Percentiles rank a stretch among this genome's conserved stretches.
Conservation (phyloP, 2,329 filamentous ascomycete species). For the Alternaria sp. region DNA sequence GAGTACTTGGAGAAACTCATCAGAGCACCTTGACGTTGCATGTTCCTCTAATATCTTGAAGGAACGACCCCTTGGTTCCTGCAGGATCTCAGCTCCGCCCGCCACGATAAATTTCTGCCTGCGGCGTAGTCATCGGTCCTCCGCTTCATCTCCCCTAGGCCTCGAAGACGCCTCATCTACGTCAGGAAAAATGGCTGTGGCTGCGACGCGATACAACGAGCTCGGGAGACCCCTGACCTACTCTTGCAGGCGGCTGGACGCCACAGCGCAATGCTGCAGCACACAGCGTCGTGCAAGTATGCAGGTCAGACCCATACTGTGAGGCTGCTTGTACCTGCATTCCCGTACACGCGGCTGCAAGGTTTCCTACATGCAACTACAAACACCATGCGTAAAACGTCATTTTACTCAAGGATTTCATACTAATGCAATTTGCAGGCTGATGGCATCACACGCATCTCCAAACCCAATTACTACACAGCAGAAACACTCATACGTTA, state of each 20-base stretch:
- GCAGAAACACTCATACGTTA: neutral
- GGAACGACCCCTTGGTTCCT: neutral
- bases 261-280: neutral
- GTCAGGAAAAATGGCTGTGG: neutral
- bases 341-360: conserved; percentile 2
- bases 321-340: conserved; percentile 2
- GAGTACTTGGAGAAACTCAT: neutral
- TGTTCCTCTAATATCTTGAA: neutral
- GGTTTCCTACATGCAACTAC: neutral
- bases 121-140: neutral
- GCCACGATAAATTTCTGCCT: neutral
- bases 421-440: neutral
- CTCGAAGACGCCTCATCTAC: neutral
- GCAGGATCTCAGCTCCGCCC: neutral
- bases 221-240: neutral
- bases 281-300: neutral
- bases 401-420: neutral
- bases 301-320: neutral
- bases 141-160: neutral
- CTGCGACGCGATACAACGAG: neutral
- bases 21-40: neutral
- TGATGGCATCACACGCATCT: neutral
- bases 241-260: neutral
- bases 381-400: neutral
- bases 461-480: neutral